Percentiles rank a stretch among this genome's conserved stretches.
phyloP scores from a whole-genome alignment of 2,329 filamentous ascomycete genomes.

The Lecanicillium sp. region DNA sequence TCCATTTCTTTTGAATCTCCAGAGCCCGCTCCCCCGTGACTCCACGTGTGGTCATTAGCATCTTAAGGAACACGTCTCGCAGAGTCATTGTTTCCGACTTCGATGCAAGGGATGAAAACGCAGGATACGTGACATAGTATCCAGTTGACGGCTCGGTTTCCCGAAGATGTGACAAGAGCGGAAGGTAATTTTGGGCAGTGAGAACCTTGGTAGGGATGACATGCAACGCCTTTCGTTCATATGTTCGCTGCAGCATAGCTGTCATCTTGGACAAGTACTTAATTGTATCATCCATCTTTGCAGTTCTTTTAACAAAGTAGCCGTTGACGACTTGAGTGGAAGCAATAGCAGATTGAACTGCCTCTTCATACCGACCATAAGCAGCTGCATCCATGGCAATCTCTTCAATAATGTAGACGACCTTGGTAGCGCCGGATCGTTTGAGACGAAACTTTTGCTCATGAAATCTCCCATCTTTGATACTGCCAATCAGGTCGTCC shows the following conservation, averaged over 20 bases:
- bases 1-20: conserved; percentile 73
- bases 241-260: conserved; percentile 54
- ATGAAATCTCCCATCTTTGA: conserved; percentile 74
- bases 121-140: conserved; percentile 60
- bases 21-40: conserved; percentile 71
- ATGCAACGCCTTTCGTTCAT: conserved; percentile 47
- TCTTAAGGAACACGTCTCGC: conserved; percentile 70
- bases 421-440: conserved; percentile 64
- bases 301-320: conserved; percentile 70
- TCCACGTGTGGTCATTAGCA: conserved; percentile 74
- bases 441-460: conserved; percentile 77
- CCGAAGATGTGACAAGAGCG: conserved; percentile 51
- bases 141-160: conserved; percentile 38
- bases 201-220: conserved; percentile 60
- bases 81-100: conserved; percentile 70
- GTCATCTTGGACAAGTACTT: conserved; percentile 69
- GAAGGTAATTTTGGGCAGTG: conserved; percentile 57
- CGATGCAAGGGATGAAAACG: conserved; percentile 63
- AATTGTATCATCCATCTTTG: conserved; percentile 70
- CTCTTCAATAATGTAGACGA: conserved; percentile 73
- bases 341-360: conserved; percentile 64
- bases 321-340: conserved; percentile 71
- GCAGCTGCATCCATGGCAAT: conserved; percentile 50
- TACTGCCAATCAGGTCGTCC: conserved; percentile 70
- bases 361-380: conserved; percentile 52